A percentile compares a stretch with the other conserved stretches of the same genome.
These are phyloP conservation scores for Cicer pinnatifidum DNA, from an alignment of 306 rosid species.

Conservation along the genomic window DNA sequence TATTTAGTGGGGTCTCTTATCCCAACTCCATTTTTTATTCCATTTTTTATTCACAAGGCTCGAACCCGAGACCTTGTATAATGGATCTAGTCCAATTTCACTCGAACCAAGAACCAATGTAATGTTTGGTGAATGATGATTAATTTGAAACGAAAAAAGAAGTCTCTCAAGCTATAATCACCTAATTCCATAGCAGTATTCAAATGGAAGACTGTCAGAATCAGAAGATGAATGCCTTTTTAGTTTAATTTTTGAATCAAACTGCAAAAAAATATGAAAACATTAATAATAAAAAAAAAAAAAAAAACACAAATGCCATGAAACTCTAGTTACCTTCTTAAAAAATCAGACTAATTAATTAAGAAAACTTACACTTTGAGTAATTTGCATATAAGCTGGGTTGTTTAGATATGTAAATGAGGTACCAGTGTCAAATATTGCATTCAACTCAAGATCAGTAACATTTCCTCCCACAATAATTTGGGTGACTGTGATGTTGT, in stretches of 20 bases:
- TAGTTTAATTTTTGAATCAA: constrained; percentile 50
- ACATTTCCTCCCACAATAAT: constrained; percentile 54
- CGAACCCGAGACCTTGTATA: too few species aligned
- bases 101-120: too few species aligned
- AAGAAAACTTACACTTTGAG: constrained; percentile 59
- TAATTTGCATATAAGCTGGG: constrained; percentile 71
- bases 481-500: constrained; percentile 74
- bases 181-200: constrained; percentile 76
- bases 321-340: constrained; percentile 25
- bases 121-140: not conserved
- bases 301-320: constrained; percentile 13
- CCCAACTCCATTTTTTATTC: too few species aligned
- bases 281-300: too few species aligned
- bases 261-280: constrained; percentile 56
- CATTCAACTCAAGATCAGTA: constrained; percentile 57
- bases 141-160: constrained; percentile 23
- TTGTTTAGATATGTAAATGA: constrained; percentile 80
- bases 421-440: constrained; percentile 89
- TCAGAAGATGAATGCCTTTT: constrained; percentile 40
- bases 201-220: constrained; percentile 64
- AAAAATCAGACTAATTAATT: not conserved
- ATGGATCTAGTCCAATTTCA: too few species aligned
- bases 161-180: constrained; percentile 35
- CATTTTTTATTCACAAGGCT: too few species aligned
- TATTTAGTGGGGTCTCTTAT: too few species aligned